Evolutionary conservation across 2,329 filamentous ascomycete species (phyloP).

Genomic region (Aspergillus sp.): DNA sequence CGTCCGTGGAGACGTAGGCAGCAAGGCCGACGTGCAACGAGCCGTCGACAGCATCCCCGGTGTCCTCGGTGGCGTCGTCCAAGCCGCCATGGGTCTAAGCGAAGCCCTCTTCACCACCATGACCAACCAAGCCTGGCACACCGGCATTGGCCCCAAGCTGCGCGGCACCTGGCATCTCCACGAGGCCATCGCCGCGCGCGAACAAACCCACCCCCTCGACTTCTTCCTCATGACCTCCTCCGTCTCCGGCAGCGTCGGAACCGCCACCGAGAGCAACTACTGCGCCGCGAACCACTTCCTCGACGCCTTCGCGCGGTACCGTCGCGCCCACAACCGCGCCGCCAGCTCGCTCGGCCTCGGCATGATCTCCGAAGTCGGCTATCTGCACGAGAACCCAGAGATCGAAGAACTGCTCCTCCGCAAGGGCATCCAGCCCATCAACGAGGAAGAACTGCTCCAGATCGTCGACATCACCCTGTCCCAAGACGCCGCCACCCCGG

Average conservation of each 20-base stretch:
- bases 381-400: constrained; percentile 4
- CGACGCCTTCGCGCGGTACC: constrained; percentile 4
- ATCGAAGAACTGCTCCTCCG: constrained; percentile 4
- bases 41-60: too few relatives aligned
- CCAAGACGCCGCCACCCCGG: neutral
- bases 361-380: neutral
- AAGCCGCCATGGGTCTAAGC: neutral
- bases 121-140: neutral
- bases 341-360: neutral
- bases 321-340: neutral
- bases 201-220: neutral
- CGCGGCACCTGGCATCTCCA: neutral
- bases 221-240: neutral
- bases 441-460: constrained; percentile 5
- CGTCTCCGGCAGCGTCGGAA: neutral
- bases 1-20: neutral
- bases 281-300: neutral
- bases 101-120: neutral
- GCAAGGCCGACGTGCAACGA: neutral
- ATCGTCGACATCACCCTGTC: constrained; percentile 7
- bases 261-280: neutral
- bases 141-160: neutral
- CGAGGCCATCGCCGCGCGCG: neutral
- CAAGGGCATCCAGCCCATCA: constrained; percentile 3
- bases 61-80: neutral